Evolutionary conservation across 2,329 filamentous ascomycete genomes (phyloP), one percentile per base, ranked within the genome.

Genomic region (Emmonsiellopsis sp.): DNA sequence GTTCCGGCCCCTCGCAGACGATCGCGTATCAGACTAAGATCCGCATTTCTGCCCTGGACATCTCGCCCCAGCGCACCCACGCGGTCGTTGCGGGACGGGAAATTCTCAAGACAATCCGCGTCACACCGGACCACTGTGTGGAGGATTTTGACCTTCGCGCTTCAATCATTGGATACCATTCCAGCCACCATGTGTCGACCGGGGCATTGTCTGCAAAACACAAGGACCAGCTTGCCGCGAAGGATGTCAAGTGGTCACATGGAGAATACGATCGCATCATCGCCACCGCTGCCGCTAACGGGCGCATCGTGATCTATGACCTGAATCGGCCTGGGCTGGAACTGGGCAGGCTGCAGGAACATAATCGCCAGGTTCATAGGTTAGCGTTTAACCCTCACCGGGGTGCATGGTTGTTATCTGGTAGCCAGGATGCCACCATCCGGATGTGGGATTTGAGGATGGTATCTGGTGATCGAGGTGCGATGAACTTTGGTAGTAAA

Each of bases 161-260:
- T 58, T 77, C 79, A 34, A 79, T 84, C 58, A 76, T 79, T 61
- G 78, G 77, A 59, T 79, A 78, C 63, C 75, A 79, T 37, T 74
- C 74, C 6, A 76, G 77, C 53, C 74, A 78, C 56, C 72, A 75
- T 55, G 70, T 71, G 7, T 63, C 70, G 39, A 69, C 71, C 21
- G 68, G 70, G 46, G 66, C 58, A 21, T 66, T 73, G 51, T 71
- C 74, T 42, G 70, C 74, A 49, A 74, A 77, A 42, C 73, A 80
- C 63, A 77, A 79, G 57, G 78, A 82, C 55, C 79, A 79, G 55
- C 72, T 84, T 57, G 79, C 80, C 52, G 80, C 83, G 58, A 80
- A 80, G 56, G 82, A 85, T 66, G 82, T 85, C 33, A 83, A 83
- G 58, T 85, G 82, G 82, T 84, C 82, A 50, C 81, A 83, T 68